These are phyloP conservation scores for Sordariomycetes sp. DNA, from an alignment of 2,329 filamentous ascomycete species.

Conservation along the genomic window DNA sequence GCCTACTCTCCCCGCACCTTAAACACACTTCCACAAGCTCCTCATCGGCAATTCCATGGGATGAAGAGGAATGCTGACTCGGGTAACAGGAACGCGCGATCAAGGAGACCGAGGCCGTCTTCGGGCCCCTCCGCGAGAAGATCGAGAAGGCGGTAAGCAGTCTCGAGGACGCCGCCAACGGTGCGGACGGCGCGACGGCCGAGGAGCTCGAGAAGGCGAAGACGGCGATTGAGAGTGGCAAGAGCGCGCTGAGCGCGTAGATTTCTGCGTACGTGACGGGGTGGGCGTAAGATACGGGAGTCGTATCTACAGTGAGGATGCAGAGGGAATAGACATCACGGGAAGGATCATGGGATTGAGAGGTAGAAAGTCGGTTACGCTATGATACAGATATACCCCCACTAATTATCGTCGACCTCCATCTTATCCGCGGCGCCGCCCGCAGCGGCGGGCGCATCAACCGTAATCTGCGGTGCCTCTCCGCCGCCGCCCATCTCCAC, in stretches of 20 bases:
- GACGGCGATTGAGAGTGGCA: slow-evolving; percentile 35
- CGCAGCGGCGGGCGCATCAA: slow-evolving; percentile 29
- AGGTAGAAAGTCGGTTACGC: not conserved
- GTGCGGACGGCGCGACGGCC: slow-evolving; percentile 31
- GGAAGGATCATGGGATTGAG: too few species aligned
- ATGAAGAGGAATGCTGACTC: not conserved
- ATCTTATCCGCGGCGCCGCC: slow-evolving; percentile 40
- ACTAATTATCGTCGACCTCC: slow-evolving; percentile 37
- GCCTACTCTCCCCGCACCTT: not conserved
- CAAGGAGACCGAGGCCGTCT: slow-evolving; percentile 78
- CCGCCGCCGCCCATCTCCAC: slow-evolving; percentile 27
- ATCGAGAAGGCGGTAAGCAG: slow-evolving; percentile 59
- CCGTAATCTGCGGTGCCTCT: slow-evolving; percentile 31
- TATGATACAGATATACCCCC: not conserved
- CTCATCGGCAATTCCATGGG: not conserved
- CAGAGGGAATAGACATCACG: not conserved
- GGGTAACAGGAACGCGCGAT: slow-evolving; percentile 56
- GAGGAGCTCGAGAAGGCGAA: slow-evolving; percentile 43
- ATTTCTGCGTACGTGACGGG: not conserved
- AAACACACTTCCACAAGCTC: too few species aligned
- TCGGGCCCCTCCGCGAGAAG: slow-evolving; percentile 57
- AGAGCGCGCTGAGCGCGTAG: slow-evolving; percentile 14
- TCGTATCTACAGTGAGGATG: not conserved
- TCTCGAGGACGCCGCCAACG: slow-evolving; percentile 64
- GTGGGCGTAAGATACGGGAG: not conserved